A percentile compares a stretch with the other conserved stretches of the same genome.
Evolutionary conservation across 805 yeast species (phyloP).

Genomic region (Spathaspora arborariae): DNA sequence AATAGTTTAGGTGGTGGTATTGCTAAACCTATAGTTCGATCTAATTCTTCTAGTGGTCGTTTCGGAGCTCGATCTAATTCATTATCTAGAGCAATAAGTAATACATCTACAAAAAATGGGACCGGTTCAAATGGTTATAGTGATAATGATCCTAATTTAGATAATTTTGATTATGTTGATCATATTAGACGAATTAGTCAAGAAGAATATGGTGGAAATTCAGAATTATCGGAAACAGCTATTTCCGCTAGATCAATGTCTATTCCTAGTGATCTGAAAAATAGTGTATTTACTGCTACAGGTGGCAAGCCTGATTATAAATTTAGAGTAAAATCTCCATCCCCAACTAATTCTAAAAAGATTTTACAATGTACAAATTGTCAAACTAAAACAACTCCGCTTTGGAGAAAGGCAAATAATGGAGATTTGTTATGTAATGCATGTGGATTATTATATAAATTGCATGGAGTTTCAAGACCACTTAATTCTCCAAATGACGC

Average conservation of each 20-base stretch:
- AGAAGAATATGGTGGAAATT: constrained; percentile 22
- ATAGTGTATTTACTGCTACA: constrained; percentile 16
- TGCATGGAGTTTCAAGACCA: constrained; percentile 44
- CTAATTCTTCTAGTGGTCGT: constrained; percentile 3
- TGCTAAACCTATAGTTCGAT: constrained; percentile 6
- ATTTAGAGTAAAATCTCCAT: not conserved
- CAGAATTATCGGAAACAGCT: not conserved
- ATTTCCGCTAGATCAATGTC: constrained; percentile 21
- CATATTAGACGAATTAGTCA: constrained; percentile 41
- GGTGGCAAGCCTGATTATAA: not conserved
- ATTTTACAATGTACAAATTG: constrained; percentile 39
- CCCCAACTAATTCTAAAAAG: constrained; percentile 13
- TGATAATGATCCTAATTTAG: constrained; percentile 25
- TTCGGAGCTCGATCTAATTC: constrained; percentile 6
- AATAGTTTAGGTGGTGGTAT: not conserved
- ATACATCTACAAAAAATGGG: not conserved
- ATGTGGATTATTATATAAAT: constrained; percentile 42
- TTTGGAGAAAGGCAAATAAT: constrained; percentile 40
- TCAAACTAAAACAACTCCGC: constrained; percentile 41
- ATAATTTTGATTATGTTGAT: constrained; percentile 44
- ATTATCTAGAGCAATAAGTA: constrained; percentile 1
- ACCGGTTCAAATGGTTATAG: not conserved
- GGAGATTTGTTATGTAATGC: constrained; percentile 45
- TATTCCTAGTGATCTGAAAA: constrained; percentile 32
- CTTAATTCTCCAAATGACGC: constrained; percentile 14